These are phyloP conservation scores for Flaveria linearis DNA, from an alignment of 129 eudicot genomes.

Conservation along the genomic window DNA sequence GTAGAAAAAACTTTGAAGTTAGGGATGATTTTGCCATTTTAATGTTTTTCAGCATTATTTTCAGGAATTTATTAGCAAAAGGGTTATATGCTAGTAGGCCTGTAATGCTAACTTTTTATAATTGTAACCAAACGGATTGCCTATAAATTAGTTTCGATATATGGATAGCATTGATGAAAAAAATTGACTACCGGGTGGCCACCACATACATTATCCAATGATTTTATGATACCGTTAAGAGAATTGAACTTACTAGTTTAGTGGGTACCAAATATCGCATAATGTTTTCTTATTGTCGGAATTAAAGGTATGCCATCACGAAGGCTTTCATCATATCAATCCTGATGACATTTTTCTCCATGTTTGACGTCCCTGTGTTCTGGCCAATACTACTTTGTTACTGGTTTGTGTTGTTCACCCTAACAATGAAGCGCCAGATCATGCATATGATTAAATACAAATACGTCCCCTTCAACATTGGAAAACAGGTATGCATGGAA, in stretches of 20 bases:
- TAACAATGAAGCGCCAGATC: slow-evolving; percentile 93
- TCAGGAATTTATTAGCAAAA: no score
- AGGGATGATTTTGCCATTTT: no score
- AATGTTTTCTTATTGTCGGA: slow-evolving; percentile 22
- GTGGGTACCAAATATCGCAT: background rate
- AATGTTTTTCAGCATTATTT: no score
- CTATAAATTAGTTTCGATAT: background rate
- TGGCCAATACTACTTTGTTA: slow-evolving; percentile 83
- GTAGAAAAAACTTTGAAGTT: no score
- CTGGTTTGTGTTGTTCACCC: slow-evolving; percentile 70
- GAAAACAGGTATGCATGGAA: slow-evolving; percentile 64
- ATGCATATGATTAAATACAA: slow-evolving; percentile 88
- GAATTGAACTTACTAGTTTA: background rate
- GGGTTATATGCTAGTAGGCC: no score
- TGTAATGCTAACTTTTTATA: no score
- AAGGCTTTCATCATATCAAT: slow-evolving; percentile 79
- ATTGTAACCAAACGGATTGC: no score
- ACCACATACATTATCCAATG: background rate
- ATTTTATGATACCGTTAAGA: background rate
- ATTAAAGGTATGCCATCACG: slow-evolving; percentile 75
- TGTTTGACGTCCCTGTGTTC: slow-evolving; percentile 83
- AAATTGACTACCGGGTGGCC: background rate
- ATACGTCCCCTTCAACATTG: slow-evolving; percentile 74
- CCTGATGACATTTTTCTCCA: slow-evolving; percentile 72
- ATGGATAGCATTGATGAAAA: background rate